Percentiles rank a stretch among this genome's conserved stretches.
These are phyloP conservation scores for Boletellus deceptivus DNA, from an alignment of 1,284 basidiomycete species.

Conservation along the genomic window DNA sequence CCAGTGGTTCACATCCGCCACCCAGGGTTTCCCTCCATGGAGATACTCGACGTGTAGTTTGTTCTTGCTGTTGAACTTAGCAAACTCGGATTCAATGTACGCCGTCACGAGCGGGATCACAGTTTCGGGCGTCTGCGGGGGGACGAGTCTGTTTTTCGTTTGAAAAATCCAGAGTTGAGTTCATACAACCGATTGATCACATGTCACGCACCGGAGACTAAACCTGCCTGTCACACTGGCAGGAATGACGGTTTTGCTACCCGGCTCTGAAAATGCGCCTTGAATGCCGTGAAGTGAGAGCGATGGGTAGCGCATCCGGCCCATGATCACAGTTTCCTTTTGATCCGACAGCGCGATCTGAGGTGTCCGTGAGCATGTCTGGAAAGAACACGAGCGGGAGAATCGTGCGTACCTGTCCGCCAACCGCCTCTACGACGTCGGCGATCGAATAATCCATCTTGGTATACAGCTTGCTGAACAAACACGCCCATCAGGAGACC, in stretches of 20 bases:
- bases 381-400: not conserved
- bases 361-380: not conserved
- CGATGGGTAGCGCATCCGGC: conserved; percentile 84
- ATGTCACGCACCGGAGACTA: conserved; percentile 72
- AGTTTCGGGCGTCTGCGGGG: conserved; percentile 81
- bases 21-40: conserved; percentile 91
- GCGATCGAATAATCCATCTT: conserved; percentile 70
- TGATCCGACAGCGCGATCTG: conserved; percentile 68
- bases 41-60: conserved; percentile 63
- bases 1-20: conserved; percentile 85
- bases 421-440: conserved; percentile 82
- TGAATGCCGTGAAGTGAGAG: conserved; percentile 96
- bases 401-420: conserved; percentile 44
- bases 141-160: conserved; percentile 62
- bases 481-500: not conserved
- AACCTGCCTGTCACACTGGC: conserved; percentile 92
- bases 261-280: conserved; percentile 89
- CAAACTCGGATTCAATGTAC: conserved; percentile 79
- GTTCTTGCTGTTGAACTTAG: conserved; percentile 85
- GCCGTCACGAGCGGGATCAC: conserved; percentile 71
- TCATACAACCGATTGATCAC: too few relatives aligned
- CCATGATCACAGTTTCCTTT: conserved; percentile 87
- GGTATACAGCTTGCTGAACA: conserved; percentile 59
- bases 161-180: too few relatives aligned
- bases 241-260: conserved; percentile 94